Base-by-base conservation (phyloP, 345 rosid genomes). In the Gossypium turneri region DNA sequence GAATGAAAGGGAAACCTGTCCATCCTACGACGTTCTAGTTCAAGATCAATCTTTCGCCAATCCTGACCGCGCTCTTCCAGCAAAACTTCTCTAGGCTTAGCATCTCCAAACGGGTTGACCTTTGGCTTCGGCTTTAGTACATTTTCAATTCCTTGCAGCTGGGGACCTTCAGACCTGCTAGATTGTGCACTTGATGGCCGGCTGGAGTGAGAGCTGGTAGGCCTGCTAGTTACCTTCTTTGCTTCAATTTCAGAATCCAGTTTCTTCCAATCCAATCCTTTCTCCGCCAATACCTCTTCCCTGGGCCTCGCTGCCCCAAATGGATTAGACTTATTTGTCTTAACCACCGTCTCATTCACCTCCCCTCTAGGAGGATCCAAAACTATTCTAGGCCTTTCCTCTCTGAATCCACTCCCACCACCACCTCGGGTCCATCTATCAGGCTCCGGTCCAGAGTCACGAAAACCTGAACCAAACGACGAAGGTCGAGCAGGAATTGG, bases 161-260 rank as follows among this genome's bases (percentile, higher is more conserved):
- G 89, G 76, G 72, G 88, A 62, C 87, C 87, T 84, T 93, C 99
- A 17, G 97, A 90, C 91, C 88, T 84, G 48, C 74, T 82, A 1
- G 98, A 92, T n/a, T 91, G 98, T 5, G 96, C 96, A 77, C 98
- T 94, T 2, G 98, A 88, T 29, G 98, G 97, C 83, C 98, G 86
- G 79, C 98, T 94, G 0, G 99, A 95, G 7, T 91, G 97, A 0
- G 97, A 83, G 68, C 99, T 95, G 2, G 96, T 82, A 3, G 99
- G 99, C 81, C 96, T 80, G 73, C 98, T 93, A 11, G 89, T 75
- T 38, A 82, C 81, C 81, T 84, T 95, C 88, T 89, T 93, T 12
- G 88, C 86, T 70, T 93, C 99, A 22, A 92, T 84, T 0, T 95
- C 98, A 12, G 81, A 75, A 27, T 95, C 98, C 80, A 89, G 77